Evolutionary conservation across 371 early-diverging fungal genomes (phyloP).

Genomic region (Smittium culicis): DNA sequence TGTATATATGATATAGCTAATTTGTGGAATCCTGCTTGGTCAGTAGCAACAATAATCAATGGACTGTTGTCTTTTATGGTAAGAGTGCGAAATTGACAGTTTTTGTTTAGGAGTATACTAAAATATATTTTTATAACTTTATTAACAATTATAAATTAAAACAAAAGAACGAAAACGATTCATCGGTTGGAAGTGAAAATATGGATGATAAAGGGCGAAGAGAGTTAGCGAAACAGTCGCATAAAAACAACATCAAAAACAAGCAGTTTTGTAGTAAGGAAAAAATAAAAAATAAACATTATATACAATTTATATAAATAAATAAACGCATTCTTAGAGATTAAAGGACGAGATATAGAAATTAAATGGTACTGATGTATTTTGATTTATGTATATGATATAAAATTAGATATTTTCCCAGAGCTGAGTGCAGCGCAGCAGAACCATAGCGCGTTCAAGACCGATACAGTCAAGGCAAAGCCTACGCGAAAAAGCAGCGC

Average conservation of each 20-base stretch:
- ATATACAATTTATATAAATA: too few relatives aligned
- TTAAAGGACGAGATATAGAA: too few relatives aligned
- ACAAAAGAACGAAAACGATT: constrained; percentile 49
- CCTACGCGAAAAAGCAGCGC: background rate
- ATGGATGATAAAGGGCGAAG: constrained; percentile 63
- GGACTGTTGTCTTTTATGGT: constrained; percentile 94
- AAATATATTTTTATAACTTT: too few relatives aligned
- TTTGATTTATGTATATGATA: too few relatives aligned
- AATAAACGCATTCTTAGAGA: too few relatives aligned
- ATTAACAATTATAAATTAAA: too few relatives aligned
- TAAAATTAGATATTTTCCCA: background rate
- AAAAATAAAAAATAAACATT: too few relatives aligned
- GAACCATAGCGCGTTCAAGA: background rate
- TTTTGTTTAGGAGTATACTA: too few relatives aligned
- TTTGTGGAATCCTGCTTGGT: constrained; percentile 96
- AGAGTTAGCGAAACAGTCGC: constrained; percentile 60
- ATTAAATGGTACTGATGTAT: too few relatives aligned
- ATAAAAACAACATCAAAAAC: constrained; percentile 56
- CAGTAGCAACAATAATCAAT: constrained; percentile 84
- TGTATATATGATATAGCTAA: constrained; percentile 27
- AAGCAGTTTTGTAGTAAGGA: constrained; percentile 53
- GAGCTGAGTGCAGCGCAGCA: background rate
- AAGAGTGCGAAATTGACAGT: too few relatives aligned
- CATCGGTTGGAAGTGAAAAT: constrained; percentile 81
- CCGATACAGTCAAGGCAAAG: background rate